These are phyloP conservation scores for Candida nanaspora DNA, from an alignment of 805 yeast genomes.

Conservation along the genomic window DNA sequence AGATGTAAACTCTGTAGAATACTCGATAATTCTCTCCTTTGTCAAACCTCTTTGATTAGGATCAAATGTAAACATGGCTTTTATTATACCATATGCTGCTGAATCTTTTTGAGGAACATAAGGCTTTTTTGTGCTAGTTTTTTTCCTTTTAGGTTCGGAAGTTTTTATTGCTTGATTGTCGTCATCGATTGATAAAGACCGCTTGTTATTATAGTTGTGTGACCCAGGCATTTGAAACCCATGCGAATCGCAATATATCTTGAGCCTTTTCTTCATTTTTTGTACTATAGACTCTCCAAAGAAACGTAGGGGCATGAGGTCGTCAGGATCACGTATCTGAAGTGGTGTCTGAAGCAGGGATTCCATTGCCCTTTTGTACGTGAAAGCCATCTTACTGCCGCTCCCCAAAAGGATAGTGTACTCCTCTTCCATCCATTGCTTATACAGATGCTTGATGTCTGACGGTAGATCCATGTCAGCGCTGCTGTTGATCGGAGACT, in stretches of 20 bases:
- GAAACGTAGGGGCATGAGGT: slow-evolving; percentile 51
- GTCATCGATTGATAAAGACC: not conserved
- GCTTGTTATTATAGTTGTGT: not conserved
- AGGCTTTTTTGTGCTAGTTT: slow-evolving; percentile 11
- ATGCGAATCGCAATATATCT: slow-evolving; percentile 48
- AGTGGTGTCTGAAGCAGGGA: slow-evolving; percentile 38
- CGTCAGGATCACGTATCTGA: slow-evolving; percentile 45
- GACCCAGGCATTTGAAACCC: slow-evolving; percentile 22
- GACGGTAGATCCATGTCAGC: slow-evolving; percentile 32
- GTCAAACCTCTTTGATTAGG: slow-evolving; percentile 47
- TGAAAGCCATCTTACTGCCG: slow-evolving; percentile 45
- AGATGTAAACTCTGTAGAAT: slow-evolving; percentile 51
- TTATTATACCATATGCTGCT: slow-evolving; percentile 78
- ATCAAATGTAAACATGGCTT: slow-evolving; percentile 50
- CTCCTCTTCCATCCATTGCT: slow-evolving; percentile 53
- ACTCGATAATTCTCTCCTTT: slow-evolving; percentile 47
- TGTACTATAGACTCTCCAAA: slow-evolving; percentile 68
- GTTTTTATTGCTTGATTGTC: not conserved
- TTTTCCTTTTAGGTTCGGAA: not conserved
- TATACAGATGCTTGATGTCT: slow-evolving; percentile 45
- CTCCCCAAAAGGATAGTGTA: slow-evolving; percentile 34
- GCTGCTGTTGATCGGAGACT: too few relatives aligned
- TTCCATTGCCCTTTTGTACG: slow-evolving; percentile 51
- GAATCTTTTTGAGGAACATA: slow-evolving; percentile 72
- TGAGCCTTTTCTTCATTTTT: slow-evolving; percentile 38